phyloP scores from a whole-genome alignment of 441 rosid genomes.

The Erodium trifolium region DNA sequence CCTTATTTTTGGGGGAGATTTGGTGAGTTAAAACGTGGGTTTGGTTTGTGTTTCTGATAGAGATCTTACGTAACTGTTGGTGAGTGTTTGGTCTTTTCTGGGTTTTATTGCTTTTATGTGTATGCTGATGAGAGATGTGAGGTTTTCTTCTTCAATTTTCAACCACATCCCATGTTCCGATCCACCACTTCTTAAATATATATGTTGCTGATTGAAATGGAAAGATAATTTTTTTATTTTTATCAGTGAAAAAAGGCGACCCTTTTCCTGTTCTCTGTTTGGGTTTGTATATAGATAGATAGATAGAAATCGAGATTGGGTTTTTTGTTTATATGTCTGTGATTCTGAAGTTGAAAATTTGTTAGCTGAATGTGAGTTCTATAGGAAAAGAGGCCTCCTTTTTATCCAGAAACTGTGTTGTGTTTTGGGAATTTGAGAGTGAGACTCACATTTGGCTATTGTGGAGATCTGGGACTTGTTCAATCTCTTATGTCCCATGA shows the following conservation, averaged over 20 bases:
- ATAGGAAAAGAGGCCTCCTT: slow-evolving; percentile 17
- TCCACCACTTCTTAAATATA: background rate
- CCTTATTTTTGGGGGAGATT: slow-evolving; percentile 23
- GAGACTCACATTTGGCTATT: slow-evolving; percentile 34
- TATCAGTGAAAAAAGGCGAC: slow-evolving; percentile 13
- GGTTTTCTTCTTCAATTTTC: background rate
- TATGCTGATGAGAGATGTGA: slow-evolving; percentile 13
- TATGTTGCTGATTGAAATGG: slow-evolving; percentile 14
- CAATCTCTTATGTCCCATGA: slow-evolving; percentile 82
- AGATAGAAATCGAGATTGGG: slow-evolving; percentile 12
- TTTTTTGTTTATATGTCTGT: slow-evolving; percentile 16
- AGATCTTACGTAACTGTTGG: slow-evolving; percentile 31
- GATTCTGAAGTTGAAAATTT: slow-evolving; percentile 21
- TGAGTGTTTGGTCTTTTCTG: slow-evolving; percentile 22
- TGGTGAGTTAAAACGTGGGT: slow-evolving; percentile 31
- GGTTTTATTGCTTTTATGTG: slow-evolving; percentile 10
- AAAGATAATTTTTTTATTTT: slow-evolving; percentile 6
- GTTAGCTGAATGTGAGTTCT: slow-evolving; percentile 24
- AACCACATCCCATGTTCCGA: slow-evolving; percentile 10
- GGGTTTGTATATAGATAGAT: slow-evolving; percentile 18
- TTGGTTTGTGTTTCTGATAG: slow-evolving; percentile 28
- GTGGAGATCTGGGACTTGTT: slow-evolving; percentile 99
- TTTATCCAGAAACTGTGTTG: background rate
- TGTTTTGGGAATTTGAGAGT: slow-evolving; percentile 18
- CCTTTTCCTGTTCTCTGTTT: slow-evolving; percentile 15